Base-by-base conservation (phyloP, 192 early-diverging fungal genomes). In the Chytriomyces hyalinus region DNA sequence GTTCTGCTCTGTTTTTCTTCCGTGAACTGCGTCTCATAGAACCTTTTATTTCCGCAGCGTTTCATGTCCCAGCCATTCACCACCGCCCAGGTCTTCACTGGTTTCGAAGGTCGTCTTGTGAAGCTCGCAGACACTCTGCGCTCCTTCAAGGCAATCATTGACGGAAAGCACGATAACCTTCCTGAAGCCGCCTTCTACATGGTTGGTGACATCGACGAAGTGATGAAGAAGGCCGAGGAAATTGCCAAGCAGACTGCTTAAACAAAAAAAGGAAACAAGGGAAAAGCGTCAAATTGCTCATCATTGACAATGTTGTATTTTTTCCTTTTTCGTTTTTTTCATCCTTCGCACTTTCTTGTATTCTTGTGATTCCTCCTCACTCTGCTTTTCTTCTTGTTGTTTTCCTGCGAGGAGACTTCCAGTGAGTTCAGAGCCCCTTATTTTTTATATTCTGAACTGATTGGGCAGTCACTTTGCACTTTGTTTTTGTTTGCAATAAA, bases 51-150 rank as follows among this genome's bases (percentile, higher is more conserved):
- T 72, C 62, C 48, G 8, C 57, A 84, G 92, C 90, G 93, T 85
- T 98, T 98, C 92, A 96, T 98, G 95, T 94, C 92, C 80, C 96
- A 98, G 91, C 96, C 96, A 61, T 98, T 98, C 92, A 91, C 92
- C 64, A 95, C 96, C 70, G 96, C 96, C 84, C 92, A 95, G 75
- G 92, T 97, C 74, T 97, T 97, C 90, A 97, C 95, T 87, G 96
- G 96, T 90, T 96, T 92, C 86, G 94, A 95, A 87, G 95, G 95
- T 90, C 93, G 94, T 87, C 92, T 94, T 80, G 95, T 98, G 77
- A 83, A 87, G 47, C 84, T 88, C 43, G 57, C 79, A 7, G 97
- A 98, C 83, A 98, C 97, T 77, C 93, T 98, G 87, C 93, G 94
- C 80, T 97, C 95, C 36, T 98, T 98, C 91, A 92, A 91, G 89